Evolutionary conservation across 2,329 filamentous ascomycete species (phyloP), one percentile per base, ranked within the genome.

Genomic region (Colletotrichum cuscutae): DNA sequence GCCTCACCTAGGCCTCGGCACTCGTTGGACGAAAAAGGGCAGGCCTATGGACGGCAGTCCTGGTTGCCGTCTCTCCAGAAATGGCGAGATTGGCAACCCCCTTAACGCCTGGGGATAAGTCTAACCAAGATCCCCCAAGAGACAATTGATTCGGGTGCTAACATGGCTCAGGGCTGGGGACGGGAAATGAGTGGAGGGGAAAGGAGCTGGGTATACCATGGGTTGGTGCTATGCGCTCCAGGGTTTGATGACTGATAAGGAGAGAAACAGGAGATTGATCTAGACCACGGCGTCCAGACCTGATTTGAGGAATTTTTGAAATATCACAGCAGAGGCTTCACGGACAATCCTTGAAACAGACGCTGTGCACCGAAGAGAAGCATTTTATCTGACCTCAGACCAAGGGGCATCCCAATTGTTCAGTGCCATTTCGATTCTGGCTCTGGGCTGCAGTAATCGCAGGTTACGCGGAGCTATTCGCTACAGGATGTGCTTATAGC

Each of bases 11-110:
- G 19, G 57, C 22, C 49, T 53, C n/a, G 28, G 46, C 35, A n/a
- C 15, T 66, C 22, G 26, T 74, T 75, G 54, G 73, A 69, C 35
- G 24, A 35, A 80, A 73, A 73, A 79, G 82, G 83, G 79, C 82
- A 80, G 80, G 80, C 84, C 82, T 68, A 67, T 59, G 72, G 72
- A 76, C 79, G 82, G 82, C 76, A 85, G 86, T 83, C 85, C 84
- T 82, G 86, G 87, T 82, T 85, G 85, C 81, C 81, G 80, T 84
- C 81, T 80, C 82, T 81, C 84, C 86, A 85, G 87, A 77, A 85
- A 88, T 85, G 86, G 85, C 82, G 81, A 79, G 84, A 83, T 82
- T 49, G 83, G 80, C 82, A 82, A 82, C 87, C 87, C 86, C 82
- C 83, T 75, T 75, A 75, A 74, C 67, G 65, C 68, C 74, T 80